A percentile compares a stretch with the other conserved stretches of the same genome.
phyloP scores from a whole-genome alignment of 305 asterid species.

The Caryopteris hybrid region DNA sequence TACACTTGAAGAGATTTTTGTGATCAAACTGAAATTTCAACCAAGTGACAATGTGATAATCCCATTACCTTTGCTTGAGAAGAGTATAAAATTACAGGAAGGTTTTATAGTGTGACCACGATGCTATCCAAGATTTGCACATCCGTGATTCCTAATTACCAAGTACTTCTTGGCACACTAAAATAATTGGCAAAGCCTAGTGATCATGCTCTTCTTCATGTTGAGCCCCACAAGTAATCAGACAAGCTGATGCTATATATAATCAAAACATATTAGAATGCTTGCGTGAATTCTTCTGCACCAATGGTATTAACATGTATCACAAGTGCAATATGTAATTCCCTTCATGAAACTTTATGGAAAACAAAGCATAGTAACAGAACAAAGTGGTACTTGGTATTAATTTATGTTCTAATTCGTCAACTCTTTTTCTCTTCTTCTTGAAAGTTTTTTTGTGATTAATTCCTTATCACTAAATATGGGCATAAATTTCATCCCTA shows the following conservation, averaged over 20 bases:
- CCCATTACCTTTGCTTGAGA: not conserved
- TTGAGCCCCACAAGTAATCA: not conserved
- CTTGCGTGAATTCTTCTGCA: not conserved
- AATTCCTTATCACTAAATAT: not conserved
- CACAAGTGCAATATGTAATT: not conserved
- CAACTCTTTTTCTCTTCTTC: not conserved
- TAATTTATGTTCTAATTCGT: not conserved
- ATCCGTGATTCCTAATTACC: not conserved
- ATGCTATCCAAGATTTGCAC: not conserved
- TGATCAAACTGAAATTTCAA: not conserved
- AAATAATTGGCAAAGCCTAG: not conserved
- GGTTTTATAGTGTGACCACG: not conserved
- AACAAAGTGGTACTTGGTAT: not conserved
- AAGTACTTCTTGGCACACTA: too few relatives aligned
- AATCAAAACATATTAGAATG: not conserved
- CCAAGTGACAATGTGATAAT: not conserved
- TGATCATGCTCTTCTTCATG: not conserved
- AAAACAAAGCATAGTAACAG: not conserved
- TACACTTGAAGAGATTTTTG: too few relatives aligned
- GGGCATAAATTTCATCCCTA: conserved; percentile 10
- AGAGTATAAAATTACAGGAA: not conserved
- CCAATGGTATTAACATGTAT: not conserved
- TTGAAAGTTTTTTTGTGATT: not conserved
- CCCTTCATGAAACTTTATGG: conserved; percentile 2
- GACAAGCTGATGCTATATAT: not conserved